Base-by-base conservation (phyloP, 2,329 filamentous ascomycete genomes). In the Emmonsia crescens region DNA sequence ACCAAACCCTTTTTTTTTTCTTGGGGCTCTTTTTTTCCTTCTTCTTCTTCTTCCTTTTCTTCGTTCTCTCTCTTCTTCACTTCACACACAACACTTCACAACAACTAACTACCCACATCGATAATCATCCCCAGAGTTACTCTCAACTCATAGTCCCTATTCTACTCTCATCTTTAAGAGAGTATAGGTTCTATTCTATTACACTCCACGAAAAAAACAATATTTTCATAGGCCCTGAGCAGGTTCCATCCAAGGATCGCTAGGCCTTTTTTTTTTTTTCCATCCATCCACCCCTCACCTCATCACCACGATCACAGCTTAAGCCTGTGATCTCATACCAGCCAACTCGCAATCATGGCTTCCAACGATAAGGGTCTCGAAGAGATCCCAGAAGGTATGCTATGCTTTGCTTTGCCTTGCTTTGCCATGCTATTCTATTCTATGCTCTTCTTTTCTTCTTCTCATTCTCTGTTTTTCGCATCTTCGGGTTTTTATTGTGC, bases 291-390 rank as follows among this genome's bases (percentile, higher is more conserved):
- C 64, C 63, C 63, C 63, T 65, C 61, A 10, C 24, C 24, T 48
- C 60, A 46, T 55, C 49, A 68, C 67, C 68, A 69, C 85, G 87
- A 83, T 91, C 85, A 78, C 82, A 84, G 88, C 86, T 83, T 80
- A 81, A 78, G 88, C 86, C 88, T 90, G 89, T 85, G 87, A 83
- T 85, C 78, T 66, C 74, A 74, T 73, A 67, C 75, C 72, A 71
- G 68, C 66, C 59, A 73, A 80, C 83, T 81, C 87, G 87, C 90
- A 93, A 96, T 89, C 85, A 97, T 97, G 93, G 93, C 92, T 91
- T 76, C 79, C 65, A 87, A 88, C 78, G 89, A 91, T 74, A 96
- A 95, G 85, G 93, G 93, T 85, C 91, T 97, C 83, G 92, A 96
- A 85, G 93, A 97, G 79, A 88, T 96, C 81, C 88, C 90, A 78